A percentile compares a stretch with the other conserved stretches of the same genome.
Conservation (phyloP, 2,329 filamentous ascomycete species). For the Cercospora beticola region DNA sequence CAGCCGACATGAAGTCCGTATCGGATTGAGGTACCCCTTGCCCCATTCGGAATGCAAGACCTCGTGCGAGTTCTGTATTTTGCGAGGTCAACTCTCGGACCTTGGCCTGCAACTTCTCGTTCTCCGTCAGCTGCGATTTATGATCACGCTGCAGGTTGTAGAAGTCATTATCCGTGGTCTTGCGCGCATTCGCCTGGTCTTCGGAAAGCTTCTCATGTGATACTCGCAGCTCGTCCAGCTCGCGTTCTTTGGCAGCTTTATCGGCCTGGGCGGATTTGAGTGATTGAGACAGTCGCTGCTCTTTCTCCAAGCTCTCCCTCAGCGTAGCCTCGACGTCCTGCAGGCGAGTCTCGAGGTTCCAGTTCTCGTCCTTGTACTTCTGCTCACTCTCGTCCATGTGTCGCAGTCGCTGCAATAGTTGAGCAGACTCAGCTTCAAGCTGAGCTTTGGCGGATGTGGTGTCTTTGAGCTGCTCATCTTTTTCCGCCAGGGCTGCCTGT, state of each 20-base stretch:
- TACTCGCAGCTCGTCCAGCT: constrained; percentile 86
- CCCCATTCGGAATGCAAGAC: constrained; percentile 69
- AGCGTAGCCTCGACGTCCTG: constrained; percentile 75
- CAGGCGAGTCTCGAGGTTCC: constrained; percentile 89
- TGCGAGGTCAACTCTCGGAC: constrained; percentile 84
- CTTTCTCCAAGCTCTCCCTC: constrained; percentile 75
- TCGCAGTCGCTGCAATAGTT: constrained; percentile 75
- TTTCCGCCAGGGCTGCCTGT: constrained; percentile 79
- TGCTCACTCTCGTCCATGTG: constrained; percentile 90
- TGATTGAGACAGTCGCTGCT: constrained; percentile 74
- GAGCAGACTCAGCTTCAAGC: constrained; percentile 79
- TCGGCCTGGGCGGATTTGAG: constrained; percentile 70
- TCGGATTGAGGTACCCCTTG: constrained; percentile 31
- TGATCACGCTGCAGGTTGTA: constrained; percentile 79
- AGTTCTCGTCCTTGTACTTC: constrained; percentile 97
- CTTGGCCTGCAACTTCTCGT: constrained; percentile 74
- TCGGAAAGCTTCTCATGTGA: constrained; percentile 75
- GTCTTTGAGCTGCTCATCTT: constrained; percentile 79
- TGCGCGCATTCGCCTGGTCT: constrained; percentile 72
- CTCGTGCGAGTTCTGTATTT: constrained; percentile 86
- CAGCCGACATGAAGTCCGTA: constrained; percentile 58
- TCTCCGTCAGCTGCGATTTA: constrained; percentile 74
- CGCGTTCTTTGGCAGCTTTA: constrained; percentile 75
- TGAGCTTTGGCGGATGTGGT: constrained; percentile 72
- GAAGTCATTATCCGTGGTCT: constrained; percentile 86